Evolutionary conservation across 1,284 basidiomycete species (phyloP).

Genomic region (Irpex sp.): DNA sequence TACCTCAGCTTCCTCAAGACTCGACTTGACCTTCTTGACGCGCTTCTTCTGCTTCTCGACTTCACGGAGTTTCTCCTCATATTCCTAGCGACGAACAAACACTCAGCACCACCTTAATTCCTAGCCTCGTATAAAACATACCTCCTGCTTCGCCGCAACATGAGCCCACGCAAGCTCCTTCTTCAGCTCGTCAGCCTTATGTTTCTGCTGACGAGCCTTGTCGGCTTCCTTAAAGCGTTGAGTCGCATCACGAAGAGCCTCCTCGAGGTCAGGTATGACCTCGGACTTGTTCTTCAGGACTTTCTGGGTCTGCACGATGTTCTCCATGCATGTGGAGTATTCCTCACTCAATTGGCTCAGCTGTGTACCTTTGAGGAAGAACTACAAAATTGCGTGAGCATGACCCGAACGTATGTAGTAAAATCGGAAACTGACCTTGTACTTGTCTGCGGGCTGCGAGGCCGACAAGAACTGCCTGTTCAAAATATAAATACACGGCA

Average conservation of each 20-base stretch:
- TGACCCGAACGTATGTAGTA: neutral
- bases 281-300: slow-evolving; percentile 65
- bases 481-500: slow-evolving; percentile 29
- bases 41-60: slow-evolving; percentile 41
- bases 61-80: slow-evolving; percentile 47
- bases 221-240: slow-evolving; percentile 66
- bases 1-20: slow-evolving; percentile 45
- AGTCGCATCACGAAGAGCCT: slow-evolving; percentile 53
- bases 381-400: slow-evolving; percentile 39
- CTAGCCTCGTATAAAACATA: slow-evolving; percentile 8
- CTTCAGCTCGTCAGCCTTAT: slow-evolving; percentile 66
- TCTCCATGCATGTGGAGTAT: slow-evolving; percentile 74
- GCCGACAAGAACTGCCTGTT: slow-evolving; percentile 85
- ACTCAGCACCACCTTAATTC: neutral
- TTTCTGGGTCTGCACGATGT: slow-evolving; percentile 62
- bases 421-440: slow-evolving; percentile 54
- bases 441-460: slow-evolving; percentile 83
- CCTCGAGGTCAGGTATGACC: slow-evolving; percentile 68
- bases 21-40: slow-evolving; percentile 46
- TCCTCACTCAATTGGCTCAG: slow-evolving; percentile 84
- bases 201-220: slow-evolving; percentile 67
- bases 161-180: slow-evolving; percentile 88
- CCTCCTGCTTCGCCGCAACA: slow-evolving; percentile 69
- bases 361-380: slow-evolving; percentile 93
- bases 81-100: slow-evolving; percentile 32